Evolutionary conservation across 164 flowering plant genomes (phyloP), one percentile per base, ranked within the genome.

Genomic region (Liriodendron chinense): DNA sequence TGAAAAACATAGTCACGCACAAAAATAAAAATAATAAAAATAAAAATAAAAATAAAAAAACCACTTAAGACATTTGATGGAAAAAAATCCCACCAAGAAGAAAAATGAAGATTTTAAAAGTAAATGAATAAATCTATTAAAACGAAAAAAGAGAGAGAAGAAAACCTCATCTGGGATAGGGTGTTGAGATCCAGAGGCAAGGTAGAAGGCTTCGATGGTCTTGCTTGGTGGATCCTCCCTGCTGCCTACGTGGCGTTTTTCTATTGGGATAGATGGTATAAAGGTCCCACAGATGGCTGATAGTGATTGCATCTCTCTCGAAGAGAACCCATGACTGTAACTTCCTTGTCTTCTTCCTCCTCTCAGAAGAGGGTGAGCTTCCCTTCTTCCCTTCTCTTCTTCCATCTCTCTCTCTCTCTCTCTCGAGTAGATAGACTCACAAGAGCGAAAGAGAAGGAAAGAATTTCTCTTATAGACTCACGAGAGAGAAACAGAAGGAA

Each of bases 131-230:
- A 10, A 53, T 10, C 59, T 16, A 7, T 10, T 34, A 53, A 66
- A 66, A 12, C 13, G 26, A 28, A 24, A 28, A 14, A 26, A 12
- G 5, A 28, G 13, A 7, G 48, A 28, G 14, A 66, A 66, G 14
- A 24, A 28, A n/a, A 87, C 93, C 92, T 91, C 88, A 68, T 88
- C 85, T 2, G 92, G 88, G 22, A 90, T 10, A 0, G 89, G 75
- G 2, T 72, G 21, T 23, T 65, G 47, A 67, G 75, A 53, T 12
- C 75, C 75, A 21, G 79, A 77, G 22, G 79, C 79, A 13, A 14
- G 43, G 65, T 50, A 77, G 72, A 72, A 77, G 47, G 71, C 23
- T 9, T 24, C 43, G 10, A 70, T 25, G 48, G 48, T 20, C 10
- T 69, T 25, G 68, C 68, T 22, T 20, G 71, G 65, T 34, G 56